Conservation (phyloP, 371 early-diverging fungal genomes). For the Fennellomyces sp. region DNA sequence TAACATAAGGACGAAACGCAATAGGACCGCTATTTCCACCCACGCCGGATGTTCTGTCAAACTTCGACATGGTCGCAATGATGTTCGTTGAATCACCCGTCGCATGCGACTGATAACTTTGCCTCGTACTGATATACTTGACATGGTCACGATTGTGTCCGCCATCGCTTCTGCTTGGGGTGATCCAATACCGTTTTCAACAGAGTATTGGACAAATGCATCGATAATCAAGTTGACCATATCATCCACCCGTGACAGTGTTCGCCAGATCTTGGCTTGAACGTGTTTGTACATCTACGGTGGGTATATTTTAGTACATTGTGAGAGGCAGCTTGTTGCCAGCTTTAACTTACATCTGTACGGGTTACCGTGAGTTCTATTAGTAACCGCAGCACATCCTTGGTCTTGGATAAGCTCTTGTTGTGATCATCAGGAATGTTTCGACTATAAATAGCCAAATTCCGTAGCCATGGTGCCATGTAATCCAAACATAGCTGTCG, state of each 20-base stretch:
- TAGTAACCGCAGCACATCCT: conserved; percentile 74
- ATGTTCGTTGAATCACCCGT: conserved; percentile 72
- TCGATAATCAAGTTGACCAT: conserved; percentile 80
- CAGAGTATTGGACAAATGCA: conserved; percentile 76
- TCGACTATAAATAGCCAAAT: conserved; percentile 67
- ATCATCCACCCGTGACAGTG: conserved; percentile 77
- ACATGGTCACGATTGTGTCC: conserved; percentile 84
- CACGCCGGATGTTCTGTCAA: conserved; percentile 83
- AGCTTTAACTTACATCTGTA: conserved; percentile 56
- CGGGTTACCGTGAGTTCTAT: conserved; percentile 84
- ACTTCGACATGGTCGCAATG: conserved; percentile 67
- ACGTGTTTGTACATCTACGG: conserved; percentile 69
- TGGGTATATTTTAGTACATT: conserved; percentile 8
- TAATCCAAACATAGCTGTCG: conserved; percentile 87
- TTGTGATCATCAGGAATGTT: conserved; percentile 50
- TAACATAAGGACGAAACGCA: conserved; percentile 85
- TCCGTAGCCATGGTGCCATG: conserved; percentile 88
- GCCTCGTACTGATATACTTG: conserved; percentile 78
- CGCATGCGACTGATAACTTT: conserved; percentile 82
- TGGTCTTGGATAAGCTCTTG: conserved; percentile 62
- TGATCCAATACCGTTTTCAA: conserved; percentile 81
- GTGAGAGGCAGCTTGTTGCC: not conserved
- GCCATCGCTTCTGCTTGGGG: conserved; percentile 82
- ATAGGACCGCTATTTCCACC: conserved; percentile 86
- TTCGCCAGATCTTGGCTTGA: conserved; percentile 84